These are phyloP conservation scores for Dryas octopetala DNA, from an alignment of 306 rosid genomes.

Conservation along the genomic window DNA sequence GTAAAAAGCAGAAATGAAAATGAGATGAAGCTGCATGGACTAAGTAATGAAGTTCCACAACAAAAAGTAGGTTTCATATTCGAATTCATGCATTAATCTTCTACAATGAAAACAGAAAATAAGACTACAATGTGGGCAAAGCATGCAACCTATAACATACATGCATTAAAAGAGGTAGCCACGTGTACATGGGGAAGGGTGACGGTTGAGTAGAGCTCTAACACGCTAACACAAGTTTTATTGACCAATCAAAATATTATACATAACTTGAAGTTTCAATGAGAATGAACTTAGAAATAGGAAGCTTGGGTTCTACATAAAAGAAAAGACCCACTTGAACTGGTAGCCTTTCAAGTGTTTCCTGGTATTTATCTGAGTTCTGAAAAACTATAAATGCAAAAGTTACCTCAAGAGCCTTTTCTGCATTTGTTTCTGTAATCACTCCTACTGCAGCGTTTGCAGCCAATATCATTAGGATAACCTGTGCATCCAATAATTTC, in stretches of 20 bases:
- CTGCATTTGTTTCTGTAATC: constrained; percentile 95
- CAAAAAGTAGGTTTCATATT: neutral
- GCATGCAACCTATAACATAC: neutral
- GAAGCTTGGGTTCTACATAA: neutral
- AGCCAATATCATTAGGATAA: constrained; percentile 89
- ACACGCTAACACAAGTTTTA: neutral
- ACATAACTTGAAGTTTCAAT: neutral
- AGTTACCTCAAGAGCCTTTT: constrained; percentile 92
- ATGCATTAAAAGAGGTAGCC: neutral
- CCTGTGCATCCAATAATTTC: constrained; percentile 49
- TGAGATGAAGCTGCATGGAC: constrained; percentile 28
- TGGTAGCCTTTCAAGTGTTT: constrained; percentile 10
- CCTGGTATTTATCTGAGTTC: neutral
- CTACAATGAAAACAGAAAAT: neutral
- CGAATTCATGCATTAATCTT: neutral
- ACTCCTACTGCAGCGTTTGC: constrained; percentile 98
- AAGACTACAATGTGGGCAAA: neutral
- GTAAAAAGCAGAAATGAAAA: constrained; percentile 18
- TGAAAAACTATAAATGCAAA: constrained; percentile 16
- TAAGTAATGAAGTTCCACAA: constrained; percentile 13
- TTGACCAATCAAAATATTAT: neutral
- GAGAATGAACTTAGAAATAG: neutral
- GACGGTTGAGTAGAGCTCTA: neutral
- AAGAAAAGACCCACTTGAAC: neutral
- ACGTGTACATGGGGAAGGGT: neutral